A percentile compares a stretch with the other conserved stretches of the same genome.
phyloP scores from a whole-genome alignment of 768 basidiomycete genomes.

The Cystofilobasidium capitatum region DNA sequence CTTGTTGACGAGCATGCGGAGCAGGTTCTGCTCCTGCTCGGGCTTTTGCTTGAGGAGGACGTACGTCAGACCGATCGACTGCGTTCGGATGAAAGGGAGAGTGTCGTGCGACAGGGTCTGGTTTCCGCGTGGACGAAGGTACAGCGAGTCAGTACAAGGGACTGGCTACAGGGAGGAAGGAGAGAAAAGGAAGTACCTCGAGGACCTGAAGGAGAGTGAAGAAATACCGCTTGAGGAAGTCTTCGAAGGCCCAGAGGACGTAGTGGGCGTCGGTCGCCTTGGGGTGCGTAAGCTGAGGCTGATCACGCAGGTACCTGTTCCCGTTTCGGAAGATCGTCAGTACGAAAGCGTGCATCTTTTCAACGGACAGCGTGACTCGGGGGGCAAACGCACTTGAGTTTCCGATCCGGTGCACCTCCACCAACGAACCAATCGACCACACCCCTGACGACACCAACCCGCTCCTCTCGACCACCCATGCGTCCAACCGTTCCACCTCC shows the following conservation, averaged over 20 bases:
- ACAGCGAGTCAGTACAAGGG: neutral
- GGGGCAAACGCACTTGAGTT: constrained; percentile 59
- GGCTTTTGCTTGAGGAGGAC: constrained; percentile 78
- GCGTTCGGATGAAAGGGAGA: constrained; percentile 75
- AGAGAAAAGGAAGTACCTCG: constrained; percentile 50
- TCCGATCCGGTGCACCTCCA: constrained; percentile 76
- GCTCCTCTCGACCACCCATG: constrained; percentile 61
- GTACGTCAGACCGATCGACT: constrained; percentile 65
- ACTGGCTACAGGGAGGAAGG: neutral
- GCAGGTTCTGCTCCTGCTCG: constrained; percentile 94
- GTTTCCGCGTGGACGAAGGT: neutral
- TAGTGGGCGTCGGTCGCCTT: constrained; percentile 61
- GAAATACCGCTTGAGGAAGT: constrained; percentile 96
- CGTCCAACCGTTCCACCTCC: constrained; percentile 32
- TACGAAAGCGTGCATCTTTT: neutral
- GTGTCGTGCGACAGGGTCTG: constrained; percentile 75
- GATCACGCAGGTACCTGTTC: constrained; percentile 78
- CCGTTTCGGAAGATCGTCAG: neutral
- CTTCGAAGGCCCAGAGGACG: constrained; percentile 83
- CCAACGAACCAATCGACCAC: constrained; percentile 97
- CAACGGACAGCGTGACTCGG: constrained; percentile 16
- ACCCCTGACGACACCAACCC: constrained; percentile 77
- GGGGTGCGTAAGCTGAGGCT: constrained; percentile 55
- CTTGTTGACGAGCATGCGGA: constrained; percentile 86
- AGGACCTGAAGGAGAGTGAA: constrained; percentile 81